Percentiles rank a stretch among this genome's conserved stretches.
phyloP scores from a whole-genome alignment of 2,329 filamentous ascomycete genomes.

The Cadophora luteo-olivacea region DNA sequence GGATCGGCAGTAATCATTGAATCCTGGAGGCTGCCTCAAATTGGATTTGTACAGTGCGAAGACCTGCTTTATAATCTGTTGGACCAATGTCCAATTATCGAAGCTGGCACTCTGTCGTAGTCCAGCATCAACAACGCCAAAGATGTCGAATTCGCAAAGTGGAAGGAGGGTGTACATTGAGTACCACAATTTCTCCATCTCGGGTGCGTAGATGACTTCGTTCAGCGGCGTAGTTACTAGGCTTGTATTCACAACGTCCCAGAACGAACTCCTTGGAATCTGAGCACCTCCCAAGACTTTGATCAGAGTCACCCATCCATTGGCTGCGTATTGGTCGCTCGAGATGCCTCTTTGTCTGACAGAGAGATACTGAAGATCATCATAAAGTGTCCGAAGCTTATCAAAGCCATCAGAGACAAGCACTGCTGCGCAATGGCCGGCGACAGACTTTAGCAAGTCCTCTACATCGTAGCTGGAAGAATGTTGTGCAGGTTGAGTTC shows the following conservation, averaged over 20 bases:
- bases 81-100: conserved; percentile 68
- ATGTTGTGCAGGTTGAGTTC: conserved; percentile 23
- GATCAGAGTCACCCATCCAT: conserved; percentile 66
- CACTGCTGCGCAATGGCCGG: conserved; percentile 47
- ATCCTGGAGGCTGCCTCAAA: conserved; percentile 61
- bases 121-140: conserved; percentile 55
- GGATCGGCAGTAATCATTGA: conserved; percentile 70
- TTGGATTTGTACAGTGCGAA: conserved; percentile 65
- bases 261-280: conserved; percentile 63
- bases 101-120: conserved; percentile 48
- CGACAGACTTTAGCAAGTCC: conserved; percentile 53
- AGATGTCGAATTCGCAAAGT: conserved; percentile 63
- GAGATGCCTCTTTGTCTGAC: conserved; percentile 60
- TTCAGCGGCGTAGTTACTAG: conserved; percentile 49
- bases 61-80: conserved; percentile 61
- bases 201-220: conserved; percentile 50
- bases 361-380: conserved; percentile 52
- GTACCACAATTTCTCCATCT: conserved; percentile 64
- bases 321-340: conserved; percentile 51
- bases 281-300: conserved; percentile 56
- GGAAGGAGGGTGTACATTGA: conserved; percentile 66
- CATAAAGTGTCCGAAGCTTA: conserved; percentile 54
- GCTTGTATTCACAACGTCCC: conserved; percentile 60
- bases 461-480: conserved; percentile 51
- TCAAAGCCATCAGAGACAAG: conserved; percentile 53